Evolutionary conservation across 148 eudicot genomes (phyloP).

Genomic region (Salicornia ramosissima): DNA sequence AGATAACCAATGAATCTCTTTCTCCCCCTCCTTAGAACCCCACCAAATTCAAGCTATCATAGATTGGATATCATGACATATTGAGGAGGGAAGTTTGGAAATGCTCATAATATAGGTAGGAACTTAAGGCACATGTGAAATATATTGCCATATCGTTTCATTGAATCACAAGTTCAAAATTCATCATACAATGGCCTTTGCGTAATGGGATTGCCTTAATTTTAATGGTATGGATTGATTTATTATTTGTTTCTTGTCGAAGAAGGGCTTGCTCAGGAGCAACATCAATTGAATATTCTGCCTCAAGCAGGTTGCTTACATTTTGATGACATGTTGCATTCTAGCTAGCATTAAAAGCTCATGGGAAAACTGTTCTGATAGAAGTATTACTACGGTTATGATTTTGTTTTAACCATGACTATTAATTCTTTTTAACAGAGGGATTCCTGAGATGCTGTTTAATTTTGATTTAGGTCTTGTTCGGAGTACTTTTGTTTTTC

Average conservation of each 20-base stretch:
- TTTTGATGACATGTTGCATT: neutral
- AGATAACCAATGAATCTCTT: neutral
- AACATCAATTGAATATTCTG: neutral
- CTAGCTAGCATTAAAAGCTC: neutral
- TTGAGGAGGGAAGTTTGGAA: neutral
- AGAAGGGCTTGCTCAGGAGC: neutral
- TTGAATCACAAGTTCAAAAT: neutral
- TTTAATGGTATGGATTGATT: neutral
- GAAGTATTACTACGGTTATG: too few relatives aligned
- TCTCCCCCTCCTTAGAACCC: neutral
- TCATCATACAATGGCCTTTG: neutral
- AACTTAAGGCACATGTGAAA: neutral
- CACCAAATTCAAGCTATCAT: neutral
- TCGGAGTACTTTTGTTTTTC: slow-evolving; percentile 64
- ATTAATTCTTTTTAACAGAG: neutral
- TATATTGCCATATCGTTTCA: neutral
- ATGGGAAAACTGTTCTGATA: neutral
- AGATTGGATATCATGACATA: neutral
- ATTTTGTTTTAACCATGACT: neutral
- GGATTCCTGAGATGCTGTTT: slow-evolving; percentile 4
- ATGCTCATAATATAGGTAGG: neutral
- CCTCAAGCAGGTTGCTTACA: neutral
- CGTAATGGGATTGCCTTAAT: neutral
- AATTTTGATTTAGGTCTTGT: slow-evolving; percentile 52
- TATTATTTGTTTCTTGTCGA: too few relatives aligned